A percentile compares a stretch with the other conserved stretches of the same genome.
Evolutionary conservation across 2,329 filamentous ascomycete genomes (phyloP).

Genomic region (Cercospora sp.): DNA sequence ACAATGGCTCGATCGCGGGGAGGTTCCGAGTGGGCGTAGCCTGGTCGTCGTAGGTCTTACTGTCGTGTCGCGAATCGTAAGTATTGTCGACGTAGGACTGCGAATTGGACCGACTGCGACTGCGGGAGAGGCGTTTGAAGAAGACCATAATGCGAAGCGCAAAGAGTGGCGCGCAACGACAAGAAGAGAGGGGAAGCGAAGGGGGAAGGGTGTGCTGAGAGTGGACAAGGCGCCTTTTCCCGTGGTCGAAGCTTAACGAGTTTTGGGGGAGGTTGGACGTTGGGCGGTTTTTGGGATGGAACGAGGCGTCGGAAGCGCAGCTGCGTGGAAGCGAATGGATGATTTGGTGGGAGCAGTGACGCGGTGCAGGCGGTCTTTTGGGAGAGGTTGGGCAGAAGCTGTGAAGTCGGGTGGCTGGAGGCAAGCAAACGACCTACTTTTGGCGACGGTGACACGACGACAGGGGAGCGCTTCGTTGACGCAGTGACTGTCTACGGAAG

Average conservation of each 20-base stretch:
- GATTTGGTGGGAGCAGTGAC: not conserved
- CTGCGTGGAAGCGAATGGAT: not conserved
- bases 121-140: conserved; percentile 52
- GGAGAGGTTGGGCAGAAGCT: not conserved
- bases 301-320: not conserved
- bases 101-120: conserved; percentile 46
- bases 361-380: not conserved
- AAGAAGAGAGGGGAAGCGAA: conserved; percentile 4
- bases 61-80: conserved; percentile 45
- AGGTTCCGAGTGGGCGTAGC: conserved; percentile 31
- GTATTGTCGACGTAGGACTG: conserved; percentile 52
- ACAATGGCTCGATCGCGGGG: conserved; percentile 23
- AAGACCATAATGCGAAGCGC: conserved; percentile 40
- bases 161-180: not conserved
- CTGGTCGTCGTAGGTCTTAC: conserved; percentile 50
- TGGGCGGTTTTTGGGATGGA: not conserved
- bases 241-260: not conserved
- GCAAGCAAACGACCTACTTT: not conserved
- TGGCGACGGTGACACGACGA: not conserved
- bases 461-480: not conserved
- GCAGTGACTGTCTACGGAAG: not conserved
- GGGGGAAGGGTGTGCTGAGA: conserved; percentile 4
- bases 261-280: not conserved
- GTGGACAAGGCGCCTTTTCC: not conserved
- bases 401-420: conserved; percentile 3